These are phyloP conservation scores for Pulveroboletus sp. DNA, from an alignment of 768 basidiomycete genomes.

Conservation along the genomic window DNA sequence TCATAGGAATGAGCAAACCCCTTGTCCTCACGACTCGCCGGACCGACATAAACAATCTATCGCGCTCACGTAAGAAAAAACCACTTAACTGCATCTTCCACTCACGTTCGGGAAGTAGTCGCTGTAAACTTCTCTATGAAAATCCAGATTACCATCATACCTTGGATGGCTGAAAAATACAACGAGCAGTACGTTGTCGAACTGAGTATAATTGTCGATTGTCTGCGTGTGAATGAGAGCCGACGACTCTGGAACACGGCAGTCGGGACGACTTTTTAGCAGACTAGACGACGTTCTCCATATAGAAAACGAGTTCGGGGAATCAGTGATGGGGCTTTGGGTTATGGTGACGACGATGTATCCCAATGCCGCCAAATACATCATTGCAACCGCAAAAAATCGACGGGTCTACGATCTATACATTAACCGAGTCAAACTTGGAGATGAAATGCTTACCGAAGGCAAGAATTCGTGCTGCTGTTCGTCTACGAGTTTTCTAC, in stretches of 20 bases:
- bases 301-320: not conserved
- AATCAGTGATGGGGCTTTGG: not conserved
- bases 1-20: slow-evolving; percentile 50
- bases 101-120: slow-evolving; percentile 49
- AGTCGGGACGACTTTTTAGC: slow-evolving; percentile 5
- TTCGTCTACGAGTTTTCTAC: not conserved
- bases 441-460: slow-evolving; percentile 10
- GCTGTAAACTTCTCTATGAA: slow-evolving; percentile 43
- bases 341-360: slow-evolving; percentile 1
- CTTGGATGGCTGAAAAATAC: slow-evolving; percentile 50
- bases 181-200: slow-evolving; percentile 41
- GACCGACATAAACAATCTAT: slow-evolving; percentile 48
- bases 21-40: slow-evolving; percentile 41
- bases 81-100: not conserved
- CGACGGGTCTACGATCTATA: slow-evolving; percentile 3
- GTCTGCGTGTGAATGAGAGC: slow-evolving; percentile 15
- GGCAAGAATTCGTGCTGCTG: slow-evolving; percentile 7
- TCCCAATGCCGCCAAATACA: slow-evolving; percentile 2
- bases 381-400: not conserved
- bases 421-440: not conserved
- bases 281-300: not conserved
- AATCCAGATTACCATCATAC: slow-evolving; percentile 45
- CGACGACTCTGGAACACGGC: slow-evolving; percentile 19
- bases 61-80: not conserved
- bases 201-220: slow-evolving; percentile 32